Conservation (phyloP, 106 monocot genomes). For the Phalaenopsis aphrodite region DNA sequence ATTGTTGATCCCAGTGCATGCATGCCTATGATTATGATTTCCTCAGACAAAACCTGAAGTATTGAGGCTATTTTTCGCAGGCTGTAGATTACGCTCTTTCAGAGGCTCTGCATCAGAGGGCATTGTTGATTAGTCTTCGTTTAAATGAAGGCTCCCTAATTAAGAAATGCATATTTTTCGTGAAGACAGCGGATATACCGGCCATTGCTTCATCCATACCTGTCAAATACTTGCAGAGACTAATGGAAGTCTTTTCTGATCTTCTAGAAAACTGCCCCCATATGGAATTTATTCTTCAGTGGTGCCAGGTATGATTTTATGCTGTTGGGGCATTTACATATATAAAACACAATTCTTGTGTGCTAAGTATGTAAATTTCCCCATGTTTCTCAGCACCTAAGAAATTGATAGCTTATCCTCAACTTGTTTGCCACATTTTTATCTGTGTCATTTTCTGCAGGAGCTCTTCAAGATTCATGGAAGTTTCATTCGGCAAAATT, state of each 20-base stretch:
- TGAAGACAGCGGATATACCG: conserved; percentile 61
- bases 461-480: conserved; percentile 85
- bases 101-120: conserved; percentile 53
- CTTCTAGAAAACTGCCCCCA: conserved; percentile 86
- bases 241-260: conserved; percentile 81
- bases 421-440: conserved; percentile 1
- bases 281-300: conserved; percentile 81
- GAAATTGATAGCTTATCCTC: neutral
- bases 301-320: conserved; percentile 67
- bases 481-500: conserved; percentile 78
- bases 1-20: neutral
- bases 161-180: conserved; percentile 79
- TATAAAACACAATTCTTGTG: too few relatives aligned
- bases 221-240: conserved; percentile 75
- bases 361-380: too few relatives aligned
- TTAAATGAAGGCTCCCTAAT: conserved; percentile 92
- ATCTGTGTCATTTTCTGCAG: conserved; percentile 25
- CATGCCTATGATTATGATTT: neutral
- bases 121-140: conserved; percentile 75
- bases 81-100: conserved; percentile 72
- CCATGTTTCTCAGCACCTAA: neutral
- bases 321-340: too few relatives aligned
- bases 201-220: conserved; percentile 66
- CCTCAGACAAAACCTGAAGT: neutral
- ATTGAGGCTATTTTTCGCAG: conserved; percentile 16